Evolutionary conservation across 2,329 filamentous ascomycete genomes (phyloP).

Genomic region (Sclerotinia borealis): DNA sequence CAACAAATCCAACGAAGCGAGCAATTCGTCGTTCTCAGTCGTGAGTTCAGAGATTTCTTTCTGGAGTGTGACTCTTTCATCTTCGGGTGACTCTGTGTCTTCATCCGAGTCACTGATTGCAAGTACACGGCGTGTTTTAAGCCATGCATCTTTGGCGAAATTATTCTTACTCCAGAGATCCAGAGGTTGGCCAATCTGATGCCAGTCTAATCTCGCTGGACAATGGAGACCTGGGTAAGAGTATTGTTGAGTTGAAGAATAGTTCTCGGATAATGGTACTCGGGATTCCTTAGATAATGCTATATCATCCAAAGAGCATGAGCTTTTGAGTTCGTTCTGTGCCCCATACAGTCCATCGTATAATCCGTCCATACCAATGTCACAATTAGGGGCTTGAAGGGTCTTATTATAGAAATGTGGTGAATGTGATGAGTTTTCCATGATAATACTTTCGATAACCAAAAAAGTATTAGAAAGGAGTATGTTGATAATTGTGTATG

Average conservation of each 20-base stretch:
- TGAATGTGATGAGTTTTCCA: conserved; percentile 1
- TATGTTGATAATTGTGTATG: not conserved
- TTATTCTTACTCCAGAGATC: too few species aligned
- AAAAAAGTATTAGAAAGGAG: not conserved
- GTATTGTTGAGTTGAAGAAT: not conserved
- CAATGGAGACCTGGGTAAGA: not conserved
- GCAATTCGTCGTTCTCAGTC: not conserved
- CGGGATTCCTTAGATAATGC: not conserved
- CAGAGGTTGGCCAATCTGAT: not conserved
- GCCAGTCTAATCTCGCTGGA: not conserved
- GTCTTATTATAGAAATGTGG: not conserved
- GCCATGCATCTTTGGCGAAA: not conserved
- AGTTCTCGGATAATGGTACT: not conserved
- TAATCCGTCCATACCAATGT: not conserved
- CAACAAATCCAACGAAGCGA: not conserved
- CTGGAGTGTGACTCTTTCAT: not conserved
- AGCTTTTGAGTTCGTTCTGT: not conserved
- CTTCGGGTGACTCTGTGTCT: not conserved
- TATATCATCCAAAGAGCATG: not conserved
- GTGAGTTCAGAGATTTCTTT: not conserved
- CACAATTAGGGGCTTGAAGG: not conserved
- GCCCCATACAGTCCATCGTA: not conserved
- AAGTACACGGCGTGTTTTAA: not conserved
- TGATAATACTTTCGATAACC: conserved; percentile 1
- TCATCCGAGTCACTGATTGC: not conserved